Evolutionary conservation across 1,284 basidiomycete species (phyloP).

Genomic region (Laetiporus sulphureus): DNA sequence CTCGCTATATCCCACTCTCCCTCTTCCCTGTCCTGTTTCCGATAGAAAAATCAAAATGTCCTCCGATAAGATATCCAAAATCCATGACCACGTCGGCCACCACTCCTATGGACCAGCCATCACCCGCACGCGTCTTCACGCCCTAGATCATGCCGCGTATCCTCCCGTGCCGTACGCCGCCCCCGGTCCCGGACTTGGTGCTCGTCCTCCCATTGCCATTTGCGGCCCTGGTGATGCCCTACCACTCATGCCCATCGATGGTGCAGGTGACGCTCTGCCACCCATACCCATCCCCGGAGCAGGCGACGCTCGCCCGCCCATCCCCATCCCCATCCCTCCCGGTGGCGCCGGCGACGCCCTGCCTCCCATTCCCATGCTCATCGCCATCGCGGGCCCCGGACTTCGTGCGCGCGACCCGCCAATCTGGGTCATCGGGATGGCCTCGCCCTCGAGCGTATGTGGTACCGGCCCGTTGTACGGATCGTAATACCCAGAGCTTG

Average conservation of each 20-base stretch:
- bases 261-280: slow-evolving; percentile 1
- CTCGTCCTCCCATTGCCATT: slow-evolving; percentile 23
- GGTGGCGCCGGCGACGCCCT: slow-evolving; percentile 6
- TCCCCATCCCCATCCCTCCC: slow-evolving; percentile 1
- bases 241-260: slow-evolving; percentile 2
- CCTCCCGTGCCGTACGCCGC: slow-evolving; percentile 19
- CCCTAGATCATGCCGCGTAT: slow-evolving; percentile 4
- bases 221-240: slow-evolving; percentile 18
- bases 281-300: neutral
- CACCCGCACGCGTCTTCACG: neutral
- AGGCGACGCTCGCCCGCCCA: neutral
- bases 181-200: slow-evolving; percentile 41
- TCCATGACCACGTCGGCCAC: neutral
- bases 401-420: slow-evolving; percentile 30
- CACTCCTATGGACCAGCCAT: slow-evolving; percentile 9
- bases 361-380: slow-evolving; percentile 18
- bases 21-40: no score
- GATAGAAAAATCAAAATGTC: neutral
- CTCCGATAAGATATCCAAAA: neutral
- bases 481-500: slow-evolving; percentile 52
- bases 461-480: slow-evolving; percentile 72
- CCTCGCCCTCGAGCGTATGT: slow-evolving; percentile 51
- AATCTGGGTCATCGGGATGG: slow-evolving; percentile 76
- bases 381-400: no score
- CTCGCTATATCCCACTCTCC: neutral